Evolutionary conservation across 2,329 filamentous ascomycete genomes (phyloP).

Genomic region (Aureobasidium melanogenum): DNA sequence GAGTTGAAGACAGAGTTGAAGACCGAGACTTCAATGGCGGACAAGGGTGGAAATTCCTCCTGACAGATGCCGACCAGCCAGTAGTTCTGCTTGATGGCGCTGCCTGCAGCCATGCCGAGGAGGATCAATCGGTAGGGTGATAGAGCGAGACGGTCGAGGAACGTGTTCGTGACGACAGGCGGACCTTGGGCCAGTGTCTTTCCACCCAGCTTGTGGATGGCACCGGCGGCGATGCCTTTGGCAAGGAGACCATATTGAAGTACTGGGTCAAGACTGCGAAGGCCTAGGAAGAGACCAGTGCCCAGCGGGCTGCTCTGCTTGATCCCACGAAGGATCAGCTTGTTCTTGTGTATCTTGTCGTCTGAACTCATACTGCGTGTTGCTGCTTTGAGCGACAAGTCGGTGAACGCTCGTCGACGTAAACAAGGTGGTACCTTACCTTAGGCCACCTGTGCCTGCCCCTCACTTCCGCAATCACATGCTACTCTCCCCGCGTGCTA

Average conservation of each 20-base stretch:
- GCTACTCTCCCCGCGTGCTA: too few relatives aligned
- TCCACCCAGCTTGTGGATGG: constrained; percentile 41
- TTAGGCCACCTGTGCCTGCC: not conserved
- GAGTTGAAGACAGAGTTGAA: constrained; percentile 50
- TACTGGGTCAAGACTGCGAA: constrained; percentile 39
- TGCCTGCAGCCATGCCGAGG: constrained; percentile 45
- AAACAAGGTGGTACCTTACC: not conserved
- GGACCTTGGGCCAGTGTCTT: constrained; percentile 34
- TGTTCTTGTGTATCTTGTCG: constrained; percentile 15
- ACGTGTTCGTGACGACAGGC: constrained; percentile 30
- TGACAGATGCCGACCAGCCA: constrained; percentile 40
- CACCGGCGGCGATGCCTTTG: constrained; percentile 29
- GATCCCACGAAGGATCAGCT: constrained; percentile 33
- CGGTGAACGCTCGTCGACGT: not conserved
- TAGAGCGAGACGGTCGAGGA: constrained; percentile 38
- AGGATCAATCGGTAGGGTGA: constrained; percentile 44
- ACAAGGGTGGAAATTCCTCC: constrained; percentile 40
- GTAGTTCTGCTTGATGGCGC: constrained; percentile 48
- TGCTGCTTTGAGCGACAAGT: not conserved
- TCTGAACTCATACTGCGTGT: constrained; percentile 13
- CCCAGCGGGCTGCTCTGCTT: constrained; percentile 32
- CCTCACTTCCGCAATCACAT: constrained; percentile 4
- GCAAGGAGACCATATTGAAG: constrained; percentile 44
- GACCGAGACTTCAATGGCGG: constrained; percentile 36
- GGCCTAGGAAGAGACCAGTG: constrained; percentile 33